Conservation (phyloP, 2,329 filamentous ascomycete species). For the Aspergillus brasiliensis region DNA sequence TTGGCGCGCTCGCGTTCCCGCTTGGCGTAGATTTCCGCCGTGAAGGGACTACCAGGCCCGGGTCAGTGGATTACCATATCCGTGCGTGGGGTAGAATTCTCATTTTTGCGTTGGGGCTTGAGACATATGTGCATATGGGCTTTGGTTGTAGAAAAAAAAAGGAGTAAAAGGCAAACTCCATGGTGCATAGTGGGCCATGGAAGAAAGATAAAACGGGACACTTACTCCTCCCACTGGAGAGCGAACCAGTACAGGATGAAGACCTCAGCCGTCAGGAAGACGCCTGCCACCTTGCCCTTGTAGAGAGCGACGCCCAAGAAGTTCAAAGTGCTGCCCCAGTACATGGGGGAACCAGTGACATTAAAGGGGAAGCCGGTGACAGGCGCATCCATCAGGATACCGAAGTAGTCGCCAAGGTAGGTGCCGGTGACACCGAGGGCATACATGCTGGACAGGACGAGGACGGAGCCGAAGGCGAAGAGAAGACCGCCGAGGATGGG, state of each 20-base stretch:
- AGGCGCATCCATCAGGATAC: constrained; percentile 93
- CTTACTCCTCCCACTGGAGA: constrained; percentile 77
- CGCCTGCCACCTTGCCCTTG: constrained; percentile 82
- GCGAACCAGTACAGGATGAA: constrained; percentile 78
- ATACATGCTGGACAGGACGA: constrained; percentile 89
- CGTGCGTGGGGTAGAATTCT: not conserved
- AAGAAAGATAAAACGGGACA: constrained; percentile 18
- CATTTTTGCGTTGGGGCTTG: constrained; percentile 1
- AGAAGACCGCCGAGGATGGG: constrained; percentile 69
- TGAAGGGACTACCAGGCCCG: constrained; percentile 68
- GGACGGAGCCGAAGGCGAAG: constrained; percentile 73
- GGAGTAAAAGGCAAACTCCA: not conserved
- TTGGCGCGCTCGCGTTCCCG: constrained; percentile 46
- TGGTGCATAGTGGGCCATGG: not conserved
- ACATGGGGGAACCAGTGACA: constrained; percentile 89
- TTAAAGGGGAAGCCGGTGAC: constrained; percentile 97
- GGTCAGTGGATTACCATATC: constrained; percentile 16
- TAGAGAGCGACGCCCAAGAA: constrained; percentile 86
- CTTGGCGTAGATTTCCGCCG: constrained; percentile 88
- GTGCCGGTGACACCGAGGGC: constrained; percentile 91
- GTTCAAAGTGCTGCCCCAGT: constrained; percentile 88
- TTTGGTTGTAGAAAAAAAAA: not conserved
- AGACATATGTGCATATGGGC: not conserved
- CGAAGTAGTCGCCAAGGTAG: constrained; percentile 97
- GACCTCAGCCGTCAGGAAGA: constrained; percentile 75